Conservation (phyloP, 495 filamentous ascomycete genomes). For the Margaritispora aquatica region DNA sequence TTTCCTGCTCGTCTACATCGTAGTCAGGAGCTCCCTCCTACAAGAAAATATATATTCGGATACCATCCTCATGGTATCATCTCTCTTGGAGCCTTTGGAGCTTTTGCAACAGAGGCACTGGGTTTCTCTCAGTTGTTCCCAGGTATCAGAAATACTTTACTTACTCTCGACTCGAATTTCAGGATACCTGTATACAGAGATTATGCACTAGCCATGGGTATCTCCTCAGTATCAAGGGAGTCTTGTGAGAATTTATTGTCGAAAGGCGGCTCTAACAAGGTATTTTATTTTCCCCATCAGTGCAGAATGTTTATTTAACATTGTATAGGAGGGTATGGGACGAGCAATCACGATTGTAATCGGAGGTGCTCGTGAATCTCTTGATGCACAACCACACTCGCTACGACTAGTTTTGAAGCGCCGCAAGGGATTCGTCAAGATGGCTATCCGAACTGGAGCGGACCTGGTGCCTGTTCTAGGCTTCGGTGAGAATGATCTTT, state of each 20-base stretch:
- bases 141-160: conserved; percentile 87
- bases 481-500: conserved; percentile 95
- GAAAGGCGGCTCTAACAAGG: conserved; percentile 65
- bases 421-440: conserved; percentile 88
- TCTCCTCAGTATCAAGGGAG: conserved; percentile 84
- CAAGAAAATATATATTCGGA: conserved; percentile 94
- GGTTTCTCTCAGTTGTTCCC: conserved; percentile 89
- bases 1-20: conserved; percentile 87
- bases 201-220: conserved; percentile 77
- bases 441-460: conserved; percentile 83
- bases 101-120: conserved; percentile 85
- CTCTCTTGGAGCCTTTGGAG: conserved; percentile 86
- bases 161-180: conserved; percentile 93
- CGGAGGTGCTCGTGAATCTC: conserved; percentile 84
- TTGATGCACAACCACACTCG: conserved; percentile 72
- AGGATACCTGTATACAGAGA: conserved; percentile 90
- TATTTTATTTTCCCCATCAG: not conserved
- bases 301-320: not conserved
- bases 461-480: conserved; percentile 86
- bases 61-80: conserved; percentile 85
- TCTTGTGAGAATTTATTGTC: conserved; percentile 82
- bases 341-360: conserved; percentile 94
- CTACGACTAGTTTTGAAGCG: conserved; percentile 71
- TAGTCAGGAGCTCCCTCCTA: conserved; percentile 68
- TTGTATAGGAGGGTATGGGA: conserved; percentile 72